Conservation (phyloP, 768 basidiomycete genomes). For the Lactifluus volemus region DNA sequence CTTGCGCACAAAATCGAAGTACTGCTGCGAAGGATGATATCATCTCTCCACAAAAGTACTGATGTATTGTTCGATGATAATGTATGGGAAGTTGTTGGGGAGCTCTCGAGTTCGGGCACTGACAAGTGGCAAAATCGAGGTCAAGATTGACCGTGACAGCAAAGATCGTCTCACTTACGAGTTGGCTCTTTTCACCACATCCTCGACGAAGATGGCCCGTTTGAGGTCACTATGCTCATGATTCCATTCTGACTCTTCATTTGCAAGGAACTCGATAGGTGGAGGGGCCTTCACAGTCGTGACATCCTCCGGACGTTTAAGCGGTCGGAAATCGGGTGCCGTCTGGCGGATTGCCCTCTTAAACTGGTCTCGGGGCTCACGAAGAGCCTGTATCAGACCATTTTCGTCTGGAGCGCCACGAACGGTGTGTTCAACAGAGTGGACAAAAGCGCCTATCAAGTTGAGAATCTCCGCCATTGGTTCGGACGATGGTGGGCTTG, state of each 20-base stretch:
- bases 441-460: slow-evolving; percentile 36
- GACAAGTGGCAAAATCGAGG: slow-evolving; percentile 22
- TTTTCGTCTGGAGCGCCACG: slow-evolving; percentile 42
- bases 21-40: slow-evolving; percentile 14
- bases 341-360: slow-evolving; percentile 38
- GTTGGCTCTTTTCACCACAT: slow-evolving; percentile 36
- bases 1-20: slow-evolving; percentile 19
- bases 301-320: slow-evolving; percentile 20
- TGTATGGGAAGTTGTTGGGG: slow-evolving; percentile 52
- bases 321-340: slow-evolving; percentile 48
- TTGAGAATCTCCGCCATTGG: slow-evolving; percentile 44
- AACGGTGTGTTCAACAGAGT: slow-evolving; percentile 35
- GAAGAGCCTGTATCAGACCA: slow-evolving; percentile 48
- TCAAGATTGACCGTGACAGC: not conserved
- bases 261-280: slow-evolving; percentile 28
- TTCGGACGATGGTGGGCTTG: slow-evolving; percentile 43
- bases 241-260: slow-evolving; percentile 31
- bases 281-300: not conserved
- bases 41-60: slow-evolving; percentile 14
- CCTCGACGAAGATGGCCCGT: slow-evolving; percentile 36
- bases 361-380: slow-evolving; percentile 39
- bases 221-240: slow-evolving; percentile 17
- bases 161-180: slow-evolving; percentile 29
- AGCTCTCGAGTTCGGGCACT: slow-evolving; percentile 63
- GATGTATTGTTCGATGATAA: slow-evolving; percentile 23